Evolutionary conservation across 192 early-diverging fungal genomes (phyloP), one percentile per base, ranked within the genome.

Genomic region (Geranomyces variabilis): DNA sequence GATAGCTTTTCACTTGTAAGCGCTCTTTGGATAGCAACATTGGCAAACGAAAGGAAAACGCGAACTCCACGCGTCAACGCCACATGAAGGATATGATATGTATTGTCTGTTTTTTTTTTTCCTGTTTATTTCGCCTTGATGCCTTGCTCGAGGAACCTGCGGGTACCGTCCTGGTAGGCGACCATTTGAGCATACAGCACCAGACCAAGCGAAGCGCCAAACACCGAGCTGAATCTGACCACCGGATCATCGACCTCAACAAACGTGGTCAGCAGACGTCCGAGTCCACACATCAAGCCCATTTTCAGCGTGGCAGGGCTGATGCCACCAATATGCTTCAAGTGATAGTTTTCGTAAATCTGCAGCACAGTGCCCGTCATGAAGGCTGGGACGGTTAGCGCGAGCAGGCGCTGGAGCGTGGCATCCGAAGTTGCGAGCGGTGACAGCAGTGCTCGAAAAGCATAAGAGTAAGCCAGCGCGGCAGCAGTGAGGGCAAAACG

Each of bases 241-340:
- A 65, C 71, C 7, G 63, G 53, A 59, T 74, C 71, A 15, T 74
- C 71, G 13, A 75, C 46, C 64, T 75, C 73, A 9, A 75, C 73
- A 28, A 60, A 60, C 22, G 73, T 68, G 19, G 73, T 75, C n/a
- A 75, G 14, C 73, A 68, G 13, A 12, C 73, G 21, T 10, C 73
- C 73, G 55, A 67, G 22, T 17, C 73, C 73, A 62, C 73, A 75
- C 28, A 53, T 24, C 17, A 75, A 29, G 17, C 73, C 73, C 66
- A 67, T 62, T 26, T 43, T 30, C n/a, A 75, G 59, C 41, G 66
- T 75, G 9, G 59, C 66, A 12, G 73, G 73, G 13, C 56, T 61
- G 17, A 75, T 67, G 29, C 43, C 58, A 0, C 73, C 73, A 41
- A 75, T 75, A 31, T 75, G 73, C 34, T 68, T 68, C 14, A 19